These are phyloP conservation scores for Pterocarpus macrocarpus DNA, from an alignment of 306 rosid species.

Conservation along the genomic window DNA sequence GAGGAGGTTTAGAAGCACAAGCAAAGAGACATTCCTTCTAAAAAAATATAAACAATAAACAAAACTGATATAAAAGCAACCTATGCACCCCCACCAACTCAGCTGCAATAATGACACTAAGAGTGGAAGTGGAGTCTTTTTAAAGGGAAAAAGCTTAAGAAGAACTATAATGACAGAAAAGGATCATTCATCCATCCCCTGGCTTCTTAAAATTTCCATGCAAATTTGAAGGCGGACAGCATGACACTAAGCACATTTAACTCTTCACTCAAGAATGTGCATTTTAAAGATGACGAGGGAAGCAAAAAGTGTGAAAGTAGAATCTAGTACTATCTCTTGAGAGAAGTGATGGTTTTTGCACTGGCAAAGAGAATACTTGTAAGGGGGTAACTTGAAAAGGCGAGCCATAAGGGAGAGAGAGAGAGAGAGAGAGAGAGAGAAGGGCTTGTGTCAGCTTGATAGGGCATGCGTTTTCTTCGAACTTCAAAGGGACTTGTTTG, in stretches of 20 bases:
- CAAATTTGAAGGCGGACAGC: constrained; percentile 45
- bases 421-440: constrained; percentile 40
- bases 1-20: constrained; percentile 55
- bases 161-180: constrained; percentile 53
- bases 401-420: constrained; percentile 60
- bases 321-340: constrained; percentile 79
- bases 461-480: constrained; percentile 64
- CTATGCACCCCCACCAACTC: constrained; percentile 60
- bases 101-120: constrained; percentile 66
- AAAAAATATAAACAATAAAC: constrained; percentile 42
- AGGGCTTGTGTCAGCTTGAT: constrained; percentile 62
- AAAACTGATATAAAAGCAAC: constrained; percentile 53
- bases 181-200: constrained; percentile 33
- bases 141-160: constrained; percentile 49
- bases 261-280: constrained; percentile 39
- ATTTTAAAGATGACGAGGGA: constrained; percentile 48
- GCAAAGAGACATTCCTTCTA: constrained; percentile 61
- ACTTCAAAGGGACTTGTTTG: constrained; percentile 53
- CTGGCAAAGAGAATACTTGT: constrained; percentile 77
- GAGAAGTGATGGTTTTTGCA: constrained; percentile 71
- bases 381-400: constrained; percentile 65
- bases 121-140: constrained; percentile 65
- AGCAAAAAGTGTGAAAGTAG: constrained; percentile 58
- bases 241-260: constrained; percentile 27
- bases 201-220: constrained; percentile 55